Evolutionary conservation across 2,329 filamentous ascomycete genomes (phyloP).

Genomic region (Paraconiothyrium sp.): DNA sequence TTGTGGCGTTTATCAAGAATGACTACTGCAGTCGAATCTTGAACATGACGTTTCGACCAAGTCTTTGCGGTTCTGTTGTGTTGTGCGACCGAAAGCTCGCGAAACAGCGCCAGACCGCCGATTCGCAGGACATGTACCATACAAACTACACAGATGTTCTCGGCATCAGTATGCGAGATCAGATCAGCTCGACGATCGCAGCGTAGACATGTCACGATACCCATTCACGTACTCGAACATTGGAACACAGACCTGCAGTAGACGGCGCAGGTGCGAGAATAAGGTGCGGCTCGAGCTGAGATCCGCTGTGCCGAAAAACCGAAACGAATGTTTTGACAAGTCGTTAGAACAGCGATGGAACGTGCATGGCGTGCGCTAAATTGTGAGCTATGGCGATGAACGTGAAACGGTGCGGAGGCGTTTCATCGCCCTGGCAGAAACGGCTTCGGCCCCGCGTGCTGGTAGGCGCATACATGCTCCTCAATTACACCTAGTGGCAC

Average conservation of each 20-base stretch:
- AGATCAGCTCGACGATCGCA: not conserved
- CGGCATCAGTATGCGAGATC: too few relatives aligned
- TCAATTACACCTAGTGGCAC: conserved; percentile 1
- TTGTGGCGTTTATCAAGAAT: not conserved
- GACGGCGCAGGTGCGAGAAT: not conserved
- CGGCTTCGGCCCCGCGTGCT: not conserved
- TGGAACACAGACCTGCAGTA: not conserved
- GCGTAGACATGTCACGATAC: not conserved
- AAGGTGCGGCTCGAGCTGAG: conserved; percentile 7
- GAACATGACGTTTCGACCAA: not conserved
- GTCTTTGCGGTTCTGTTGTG: not conserved
- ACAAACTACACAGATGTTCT: too few relatives aligned
- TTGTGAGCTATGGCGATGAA: not conserved
- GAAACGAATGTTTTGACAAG: not conserved
- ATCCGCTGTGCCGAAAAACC: not conserved
- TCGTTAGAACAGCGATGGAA: not conserved
- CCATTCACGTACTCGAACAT: not conserved
- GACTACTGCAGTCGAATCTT: too few relatives aligned
- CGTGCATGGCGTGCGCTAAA: not conserved
- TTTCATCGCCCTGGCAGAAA: not conserved
- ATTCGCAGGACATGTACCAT: too few relatives aligned
- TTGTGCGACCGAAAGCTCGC: not conserved
- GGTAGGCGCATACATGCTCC: not conserved
- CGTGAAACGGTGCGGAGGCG: conserved; percentile 8
- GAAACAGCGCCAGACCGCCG: too few relatives aligned